Evolutionary conservation across 2,329 filamentous ascomycete genomes (phyloP), one percentile per base, ranked within the genome.

Genomic region (Calycina herbarum): DNA sequence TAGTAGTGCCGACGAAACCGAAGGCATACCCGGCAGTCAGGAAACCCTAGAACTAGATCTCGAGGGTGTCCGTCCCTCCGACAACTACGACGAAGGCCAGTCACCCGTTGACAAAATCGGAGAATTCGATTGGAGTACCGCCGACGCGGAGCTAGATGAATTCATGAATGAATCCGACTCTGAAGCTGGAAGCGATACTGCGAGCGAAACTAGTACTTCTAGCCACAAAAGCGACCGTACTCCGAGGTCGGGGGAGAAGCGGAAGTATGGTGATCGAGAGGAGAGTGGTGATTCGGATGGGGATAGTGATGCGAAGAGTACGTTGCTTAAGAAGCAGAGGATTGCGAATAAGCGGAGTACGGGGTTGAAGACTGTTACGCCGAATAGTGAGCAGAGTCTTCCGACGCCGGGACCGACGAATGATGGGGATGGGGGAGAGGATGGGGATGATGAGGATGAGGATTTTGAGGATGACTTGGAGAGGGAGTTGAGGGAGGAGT

Each of bases 111-210:
- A 87, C 61, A 83, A 82, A 61, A 76, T 87, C 3, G 82, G 82
- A 65, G 78, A 80, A 15, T 86, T 89, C 64, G 83, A 91, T 73
- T 89, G 88, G 82, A 84, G 81, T 4, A 82, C 80, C 10, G 83
- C 86, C 1, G 88, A 93, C 69, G 88, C 90, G 66, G 93, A 96
- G 73, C 79, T 96, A 10, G 86, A 85, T 15, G 91, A 92, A 57
- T 94, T 95, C 70, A 79, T 95, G 70, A 85, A 84, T 10, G 58
- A 57, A 42, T 79, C 80, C 5, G 84, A 82, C 31, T 82, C 79
- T 1, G 84, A 83, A 56, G 82, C 82, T 13, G 38, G 38, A 11
- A 81, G 81, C 57, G 73, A 74, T 64, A 70, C 70, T 3, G 71
- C 70, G 33, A 72, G 71, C 27, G 68, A 66, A 6, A 68, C 64